These are phyloP conservation scores for Lentinula detonsa DNA, from an alignment of 768 basidiomycete genomes.

Conservation along the genomic window DNA sequence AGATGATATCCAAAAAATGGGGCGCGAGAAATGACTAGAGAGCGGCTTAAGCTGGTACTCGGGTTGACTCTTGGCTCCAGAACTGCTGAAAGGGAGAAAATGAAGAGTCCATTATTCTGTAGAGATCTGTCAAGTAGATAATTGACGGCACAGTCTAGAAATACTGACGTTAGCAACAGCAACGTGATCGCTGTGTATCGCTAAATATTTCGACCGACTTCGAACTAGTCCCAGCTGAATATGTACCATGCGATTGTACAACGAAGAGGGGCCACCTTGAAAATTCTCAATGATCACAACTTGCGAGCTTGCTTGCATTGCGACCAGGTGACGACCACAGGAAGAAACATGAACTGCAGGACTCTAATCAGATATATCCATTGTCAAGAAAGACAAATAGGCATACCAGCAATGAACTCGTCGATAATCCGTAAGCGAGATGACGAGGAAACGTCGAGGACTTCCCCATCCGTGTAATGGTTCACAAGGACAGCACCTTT, in stretches of 20 bases:
- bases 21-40: slow-evolving; percentile 19
- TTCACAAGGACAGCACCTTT: slow-evolving; percentile 5
- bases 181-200: slow-evolving; percentile 38
- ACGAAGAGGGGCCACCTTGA: slow-evolving; percentile 21
- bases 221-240: slow-evolving; percentile 33
- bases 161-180: slow-evolving; percentile 41
- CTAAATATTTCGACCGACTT: slow-evolving; percentile 40
- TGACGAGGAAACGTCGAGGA: not conserved
- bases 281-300: slow-evolving; percentile 38
- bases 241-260: slow-evolving; percentile 30
- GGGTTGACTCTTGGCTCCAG: slow-evolving; percentile 11
- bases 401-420: slow-evolving; percentile 41
- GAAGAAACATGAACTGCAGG: slow-evolving; percentile 38
- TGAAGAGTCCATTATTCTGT: slow-evolving; percentile 20
- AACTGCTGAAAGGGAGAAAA: slow-evolving; percentile 15
- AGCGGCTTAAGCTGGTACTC: slow-evolving; percentile 13
- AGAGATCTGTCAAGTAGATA: slow-evolving; percentile 6
- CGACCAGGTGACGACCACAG: slow-evolving; percentile 42
- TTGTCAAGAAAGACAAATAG: not conserved
- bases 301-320: slow-evolving; percentile 30
- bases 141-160: not conserved
- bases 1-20: slow-evolving; percentile 23
- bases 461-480: not conserved
- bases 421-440: slow-evolving; percentile 23
- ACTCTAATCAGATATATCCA: not conserved